Evolutionary conservation across 2,329 filamentous ascomycete species (phyloP).

Genomic region (Drechslerella dactyloides): DNA sequence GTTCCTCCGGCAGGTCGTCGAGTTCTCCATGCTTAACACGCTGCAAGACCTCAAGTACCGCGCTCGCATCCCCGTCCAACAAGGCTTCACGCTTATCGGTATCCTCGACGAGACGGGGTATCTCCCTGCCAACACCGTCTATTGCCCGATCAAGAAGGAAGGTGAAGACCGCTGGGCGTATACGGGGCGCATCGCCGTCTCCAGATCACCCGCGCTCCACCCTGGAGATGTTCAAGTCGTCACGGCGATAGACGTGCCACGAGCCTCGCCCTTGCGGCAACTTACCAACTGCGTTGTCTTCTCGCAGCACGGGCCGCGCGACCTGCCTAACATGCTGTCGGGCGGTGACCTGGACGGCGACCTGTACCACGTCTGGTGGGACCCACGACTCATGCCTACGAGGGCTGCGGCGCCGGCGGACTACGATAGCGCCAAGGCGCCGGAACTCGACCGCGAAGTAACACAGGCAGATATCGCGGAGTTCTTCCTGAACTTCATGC

Average conservation of each 20-base stretch:
- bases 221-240: constrained; percentile 78
- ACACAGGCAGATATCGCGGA: constrained; percentile 71
- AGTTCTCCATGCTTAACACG: constrained; percentile 72
- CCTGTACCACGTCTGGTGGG: constrained; percentile 79
- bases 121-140: constrained; percentile 72
- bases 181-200: constrained; percentile 67
- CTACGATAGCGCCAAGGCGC: constrained; percentile 68
- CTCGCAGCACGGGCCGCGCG: constrained; percentile 71
- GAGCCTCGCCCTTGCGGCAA: constrained; percentile 67
- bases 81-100: constrained; percentile 79
- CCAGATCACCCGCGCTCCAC: constrained; percentile 80
- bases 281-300: constrained; percentile 80
- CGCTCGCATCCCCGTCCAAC: constrained; percentile 72
- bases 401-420: constrained; percentile 68
- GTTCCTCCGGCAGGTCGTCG: constrained; percentile 74
- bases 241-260: constrained; percentile 67
- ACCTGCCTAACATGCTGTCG: constrained; percentile 77
- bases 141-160: constrained; percentile 65
- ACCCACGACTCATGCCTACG: constrained; percentile 63
- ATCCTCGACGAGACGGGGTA: constrained; percentile 81
- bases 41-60: constrained; percentile 79
- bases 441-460: constrained; percentile 69
- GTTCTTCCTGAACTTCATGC: constrained; percentile 82
- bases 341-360: constrained; percentile 87
- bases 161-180: constrained; percentile 54